These are phyloP conservation scores for Arachis monticola DNA, from an alignment of 331 rosid species.

Conservation along the genomic window DNA sequence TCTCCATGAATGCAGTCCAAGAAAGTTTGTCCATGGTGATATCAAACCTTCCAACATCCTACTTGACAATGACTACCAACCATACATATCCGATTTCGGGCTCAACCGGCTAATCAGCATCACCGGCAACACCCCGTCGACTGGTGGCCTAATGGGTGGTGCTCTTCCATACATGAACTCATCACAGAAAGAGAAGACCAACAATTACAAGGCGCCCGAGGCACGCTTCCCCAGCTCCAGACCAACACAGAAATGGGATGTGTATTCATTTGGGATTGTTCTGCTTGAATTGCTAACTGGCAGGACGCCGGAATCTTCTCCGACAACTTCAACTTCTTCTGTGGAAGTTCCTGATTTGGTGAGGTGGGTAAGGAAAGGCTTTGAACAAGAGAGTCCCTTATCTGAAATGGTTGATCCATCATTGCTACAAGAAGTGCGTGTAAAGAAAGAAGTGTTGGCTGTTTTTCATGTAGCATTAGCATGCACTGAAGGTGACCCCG, in stretches of 20 bases:
- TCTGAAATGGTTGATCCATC: slow-evolving; percentile 86
- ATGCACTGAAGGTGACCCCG: slow-evolving; percentile 91
- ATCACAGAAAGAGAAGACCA: slow-evolving; percentile 57
- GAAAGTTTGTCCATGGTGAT: slow-evolving; percentile 88
- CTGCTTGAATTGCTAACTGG: slow-evolving; percentile 84
- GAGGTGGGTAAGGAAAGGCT: slow-evolving; percentile 82
- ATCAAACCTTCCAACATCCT: slow-evolving; percentile 90
- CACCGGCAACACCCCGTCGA: slow-evolving; percentile 86
- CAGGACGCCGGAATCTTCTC: slow-evolving; percentile 79
- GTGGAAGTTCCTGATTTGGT: slow-evolving; percentile 73
- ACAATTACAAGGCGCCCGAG: slow-evolving; percentile 81
- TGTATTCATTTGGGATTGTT: slow-evolving; percentile 81
- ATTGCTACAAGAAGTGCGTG: slow-evolving; percentile 79
- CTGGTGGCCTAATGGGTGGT: slow-evolving; percentile 85
- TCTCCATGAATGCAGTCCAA: slow-evolving; percentile 91
- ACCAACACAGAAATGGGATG: slow-evolving; percentile 85
- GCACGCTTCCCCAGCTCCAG: slow-evolving; percentile 61
- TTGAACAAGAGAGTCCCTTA: slow-evolving; percentile 81
- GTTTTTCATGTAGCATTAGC: slow-evolving; percentile 81
- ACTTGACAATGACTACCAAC: slow-evolving; percentile 65
- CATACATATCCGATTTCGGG: slow-evolving; percentile 83
- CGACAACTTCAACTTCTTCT: slow-evolving; percentile 70
- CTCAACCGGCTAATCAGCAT: slow-evolving; percentile 71
- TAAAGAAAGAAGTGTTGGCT: slow-evolving; percentile 81
- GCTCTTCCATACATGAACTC: slow-evolving; percentile 76